Base-by-base conservation (phyloP, 73 alveolate genomes). In the Tetrahymena malaccensis region DNA sequence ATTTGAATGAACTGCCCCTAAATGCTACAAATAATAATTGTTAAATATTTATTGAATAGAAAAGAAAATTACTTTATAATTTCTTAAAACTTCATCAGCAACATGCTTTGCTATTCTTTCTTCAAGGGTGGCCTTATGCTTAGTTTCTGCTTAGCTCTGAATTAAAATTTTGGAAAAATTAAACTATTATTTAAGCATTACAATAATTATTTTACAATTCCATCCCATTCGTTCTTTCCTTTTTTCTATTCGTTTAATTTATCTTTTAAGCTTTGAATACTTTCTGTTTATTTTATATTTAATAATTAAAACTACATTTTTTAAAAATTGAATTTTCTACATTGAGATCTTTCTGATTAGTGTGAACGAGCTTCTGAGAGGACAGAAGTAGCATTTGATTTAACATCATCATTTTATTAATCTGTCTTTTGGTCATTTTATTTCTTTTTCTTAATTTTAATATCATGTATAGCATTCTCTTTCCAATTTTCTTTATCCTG, bases 51-150 rank as follows among this genome's bases (percentile, higher is more conserved):
- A 15, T 1, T 11, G 16, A 50, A 50, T 13, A 2, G 83, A 19
- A 40, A 50, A 95, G 55, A 95, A 94, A 50, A 95, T 55, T 93
- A 95, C 96, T 55, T 94, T 96, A 56, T 98, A 94, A 16, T 96
- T 94, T 93, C 93, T 94, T 55, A 98, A 94, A 31, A 98, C 96
- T 93, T 98, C 98, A 94, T 97, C 98, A 56, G 99, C 99, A 17
- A 98, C 96, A 44, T 96, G 98, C 38, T 97, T 94, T 19, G 99
- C 99, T 34, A 98, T 96, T 35, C 98, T 94, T 33, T 98, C 99
- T 96, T 98, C 99, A 33, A 97, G 93, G 12, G 99, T 85, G 93
- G 95, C 96, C 95, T 94, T 97, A 27, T 96, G 27, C 27, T 93
- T 96, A 15, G 98, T 85, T 31, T 93, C 95, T 56, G 56, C 37